Evolutionary conservation across 2,329 filamentous ascomycete genomes (phyloP).

Genomic region (Stagonosporopsis vannaccii): DNA sequence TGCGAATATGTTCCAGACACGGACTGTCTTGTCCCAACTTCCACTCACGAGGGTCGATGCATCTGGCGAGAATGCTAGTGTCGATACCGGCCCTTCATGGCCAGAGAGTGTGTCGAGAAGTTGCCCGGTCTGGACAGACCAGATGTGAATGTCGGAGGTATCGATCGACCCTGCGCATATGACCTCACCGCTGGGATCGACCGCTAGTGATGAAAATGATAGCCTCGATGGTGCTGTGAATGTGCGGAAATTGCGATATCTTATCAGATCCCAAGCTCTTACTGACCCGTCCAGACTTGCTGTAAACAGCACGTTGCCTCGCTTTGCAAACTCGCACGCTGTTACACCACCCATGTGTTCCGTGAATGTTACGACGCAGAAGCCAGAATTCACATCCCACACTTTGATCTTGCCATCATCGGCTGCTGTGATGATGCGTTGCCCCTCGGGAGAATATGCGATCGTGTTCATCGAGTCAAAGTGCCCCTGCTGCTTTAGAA

Average conservation of each 20-base stretch:
- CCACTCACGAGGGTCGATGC: constrained; percentile 85
- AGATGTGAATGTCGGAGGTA: constrained; percentile 96
- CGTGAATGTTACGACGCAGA: constrained; percentile 97
- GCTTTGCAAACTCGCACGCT: constrained; percentile 91
- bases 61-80: constrained; percentile 86
- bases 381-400: constrained; percentile 95
- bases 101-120: constrained; percentile 88
- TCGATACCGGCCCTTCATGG: constrained; percentile 92
- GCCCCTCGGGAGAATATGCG: constrained; percentile 91
- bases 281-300: constrained; percentile 93
- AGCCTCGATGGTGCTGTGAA: constrained; percentile 92
- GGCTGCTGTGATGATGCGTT: constrained; percentile 89
- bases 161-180: constrained; percentile 94
- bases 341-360: constrained; percentile 96
- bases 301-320: constrained; percentile 95
- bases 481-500: constrained; percentile 96
- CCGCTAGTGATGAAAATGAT: constrained; percentile 91
- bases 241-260: constrained; percentile 96
- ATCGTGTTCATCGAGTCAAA: constrained; percentile 95
- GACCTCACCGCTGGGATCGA: constrained; percentile 97
- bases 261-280: constrained; percentile 92
- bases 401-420: constrained; percentile 99
- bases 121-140: constrained; percentile 98
- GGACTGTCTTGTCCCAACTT: constrained; percentile 94
- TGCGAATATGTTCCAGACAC: constrained; percentile 95